Conservation (phyloP, 805 yeast genomes). For the Pichia nanzhaoensis region DNA sequence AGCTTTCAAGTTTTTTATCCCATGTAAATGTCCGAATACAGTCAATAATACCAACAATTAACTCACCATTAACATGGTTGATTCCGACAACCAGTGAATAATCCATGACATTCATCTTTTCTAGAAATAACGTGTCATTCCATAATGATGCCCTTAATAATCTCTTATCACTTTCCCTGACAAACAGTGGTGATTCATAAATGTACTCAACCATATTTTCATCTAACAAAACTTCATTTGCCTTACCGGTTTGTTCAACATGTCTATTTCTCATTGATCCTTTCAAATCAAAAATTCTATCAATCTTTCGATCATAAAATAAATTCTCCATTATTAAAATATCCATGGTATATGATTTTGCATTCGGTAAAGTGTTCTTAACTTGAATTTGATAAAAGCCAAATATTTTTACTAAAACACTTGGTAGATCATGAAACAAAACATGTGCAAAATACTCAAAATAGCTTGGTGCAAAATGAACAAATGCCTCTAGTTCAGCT, state of each 20-base stretch:
- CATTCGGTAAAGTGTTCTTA: constrained; percentile 64
- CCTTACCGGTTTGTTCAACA: constrained; percentile 93
- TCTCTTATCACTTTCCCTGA: constrained; percentile 84
- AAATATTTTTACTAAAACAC: constrained; percentile 88
- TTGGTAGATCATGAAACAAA: constrained; percentile 88
- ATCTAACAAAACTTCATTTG: constrained; percentile 88
- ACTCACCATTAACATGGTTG: constrained; percentile 56
- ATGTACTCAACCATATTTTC: constrained; percentile 98
- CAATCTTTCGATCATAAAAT: constrained; percentile 74
- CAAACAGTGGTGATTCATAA: constrained; percentile 92
- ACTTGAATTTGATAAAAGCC: constrained; percentile 95
- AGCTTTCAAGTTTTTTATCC: constrained; percentile 96
- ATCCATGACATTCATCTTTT: constrained; percentile 98
- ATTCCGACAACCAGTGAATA: constrained; percentile 93
- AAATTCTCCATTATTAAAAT: constrained; percentile 93
- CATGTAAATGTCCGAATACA: constrained; percentile 95
- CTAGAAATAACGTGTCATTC: constrained; percentile 89
- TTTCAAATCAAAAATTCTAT: constrained; percentile 88
- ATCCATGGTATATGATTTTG: constrained; percentile 74
- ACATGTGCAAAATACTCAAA: constrained; percentile 95
- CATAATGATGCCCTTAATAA: constrained; percentile 81
- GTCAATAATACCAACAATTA: constrained; percentile 91
- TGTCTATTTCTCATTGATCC: constrained; percentile 98
- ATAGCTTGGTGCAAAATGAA: constrained; percentile 92
- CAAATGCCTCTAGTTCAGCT: constrained; percentile 86